Evolutionary conservation across 1,284 basidiomycete species (phyloP).

Genomic region (Lignosus rhinocerotis): DNA sequence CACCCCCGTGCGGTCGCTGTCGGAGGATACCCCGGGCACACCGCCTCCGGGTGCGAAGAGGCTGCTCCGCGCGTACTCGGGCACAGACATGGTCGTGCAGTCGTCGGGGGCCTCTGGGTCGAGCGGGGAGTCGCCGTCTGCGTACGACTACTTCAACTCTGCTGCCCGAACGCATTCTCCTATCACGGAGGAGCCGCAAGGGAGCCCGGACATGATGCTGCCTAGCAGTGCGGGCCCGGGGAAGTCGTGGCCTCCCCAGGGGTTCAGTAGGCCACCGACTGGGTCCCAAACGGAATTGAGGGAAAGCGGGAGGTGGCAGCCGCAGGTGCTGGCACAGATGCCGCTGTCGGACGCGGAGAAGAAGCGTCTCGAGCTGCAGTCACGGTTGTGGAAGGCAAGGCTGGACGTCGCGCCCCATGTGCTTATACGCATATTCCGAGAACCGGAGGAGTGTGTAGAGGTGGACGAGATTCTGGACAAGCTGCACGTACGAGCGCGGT

Average conservation of each 20-base stretch:
- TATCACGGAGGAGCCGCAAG: slow-evolving; percentile 24
- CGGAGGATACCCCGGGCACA: slow-evolving; percentile 14
- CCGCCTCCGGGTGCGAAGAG: slow-evolving; percentile 7
- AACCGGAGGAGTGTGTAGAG: slow-evolving; percentile 68
- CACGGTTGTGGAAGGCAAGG: slow-evolving; percentile 60
- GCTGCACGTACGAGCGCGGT: slow-evolving; percentile 18
- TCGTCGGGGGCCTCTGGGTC: slow-evolving; percentile 2
- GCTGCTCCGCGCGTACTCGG: slow-evolving; percentile 19
- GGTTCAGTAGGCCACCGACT: slow-evolving; percentile 10
- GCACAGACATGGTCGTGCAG: slow-evolving; percentile 4
- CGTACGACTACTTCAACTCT: slow-evolving; percentile 21
- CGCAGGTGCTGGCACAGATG: slow-evolving; percentile 11
- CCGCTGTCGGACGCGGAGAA: slow-evolving; percentile 50
- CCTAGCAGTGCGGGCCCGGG: not conserved
- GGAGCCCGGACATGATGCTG: slow-evolving; percentile 12
- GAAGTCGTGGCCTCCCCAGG: slow-evolving; percentile 14
- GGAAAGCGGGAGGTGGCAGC: slow-evolving; percentile 12
- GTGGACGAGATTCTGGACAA: slow-evolving; percentile 35
- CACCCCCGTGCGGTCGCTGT: slow-evolving; percentile 17
- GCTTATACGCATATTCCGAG: slow-evolving; percentile 61
- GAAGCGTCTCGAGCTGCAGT: slow-evolving; percentile 57
- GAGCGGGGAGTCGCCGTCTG: slow-evolving; percentile 1
- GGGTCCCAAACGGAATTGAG: slow-evolving; percentile 7
- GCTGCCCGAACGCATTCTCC: slow-evolving; percentile 15
- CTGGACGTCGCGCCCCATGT: slow-evolving; percentile 54